Evolutionary conservation across 257 asterid genomes (phyloP).

Genomic region (Petunia secreta): DNA sequence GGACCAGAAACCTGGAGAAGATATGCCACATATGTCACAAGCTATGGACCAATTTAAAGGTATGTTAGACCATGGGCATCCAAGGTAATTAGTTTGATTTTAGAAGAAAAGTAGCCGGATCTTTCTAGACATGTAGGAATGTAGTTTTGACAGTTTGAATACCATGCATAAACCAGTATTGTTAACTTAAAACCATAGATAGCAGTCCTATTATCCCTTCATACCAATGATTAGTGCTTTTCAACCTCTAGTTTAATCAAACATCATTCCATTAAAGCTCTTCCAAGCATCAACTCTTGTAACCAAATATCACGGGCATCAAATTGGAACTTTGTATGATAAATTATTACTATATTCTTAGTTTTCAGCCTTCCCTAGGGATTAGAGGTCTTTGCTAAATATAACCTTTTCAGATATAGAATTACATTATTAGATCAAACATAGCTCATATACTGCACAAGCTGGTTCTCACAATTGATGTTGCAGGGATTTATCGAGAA

Average conservation of each 20-base stretch:
- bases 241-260: background rate
- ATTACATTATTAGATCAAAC: background rate
- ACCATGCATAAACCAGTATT: background rate
- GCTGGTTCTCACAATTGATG: background rate
- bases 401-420: background rate
- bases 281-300: too few species aligned
- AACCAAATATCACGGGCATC: background rate
- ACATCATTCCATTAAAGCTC: background rate
- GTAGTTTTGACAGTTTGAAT: background rate
- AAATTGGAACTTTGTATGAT: background rate
- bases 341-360: background rate
- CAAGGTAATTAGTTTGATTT: background rate
- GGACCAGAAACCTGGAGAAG: slow-evolving; percentile 35
- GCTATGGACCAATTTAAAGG: background rate
- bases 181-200: background rate
- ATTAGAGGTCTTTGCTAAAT: background rate
- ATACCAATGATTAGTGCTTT: background rate
- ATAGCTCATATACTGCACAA: background rate
- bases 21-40: slow-evolving; percentile 20
- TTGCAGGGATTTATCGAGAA: background rate
- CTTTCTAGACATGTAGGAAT: background rate
- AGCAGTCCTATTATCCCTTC: background rate
- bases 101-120: background rate
- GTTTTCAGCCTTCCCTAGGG: background rate
- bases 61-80: background rate